phyloP scores from a whole-genome alignment of 2,329 filamentous ascomycete genomes.

The Aspergillus quadricinctus region DNA sequence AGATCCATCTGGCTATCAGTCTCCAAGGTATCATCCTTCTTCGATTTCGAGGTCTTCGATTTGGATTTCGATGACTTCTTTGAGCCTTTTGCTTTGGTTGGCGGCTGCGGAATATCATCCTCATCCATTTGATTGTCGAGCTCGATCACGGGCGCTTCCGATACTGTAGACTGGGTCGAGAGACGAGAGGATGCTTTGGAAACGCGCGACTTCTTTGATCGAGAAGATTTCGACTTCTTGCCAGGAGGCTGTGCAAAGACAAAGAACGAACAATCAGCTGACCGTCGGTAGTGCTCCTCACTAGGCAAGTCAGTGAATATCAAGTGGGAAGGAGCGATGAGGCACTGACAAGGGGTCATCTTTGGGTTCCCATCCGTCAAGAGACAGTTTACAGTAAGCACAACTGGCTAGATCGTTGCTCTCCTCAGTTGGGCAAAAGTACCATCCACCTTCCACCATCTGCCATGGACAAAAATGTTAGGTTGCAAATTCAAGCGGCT shows the following conservation, averaged over 20 bases:
- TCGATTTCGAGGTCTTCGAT: conserved; percentile 33
- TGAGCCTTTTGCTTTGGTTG: conserved; percentile 51
- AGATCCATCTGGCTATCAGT: conserved; percentile 31
- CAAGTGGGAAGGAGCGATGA: conserved; percentile 17
- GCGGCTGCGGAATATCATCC: conserved; percentile 49
- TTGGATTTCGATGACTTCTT: conserved; percentile 38
- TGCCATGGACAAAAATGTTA: conserved; percentile 33
- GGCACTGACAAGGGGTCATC: conserved; percentile 77
- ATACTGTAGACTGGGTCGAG: conserved; percentile 50
- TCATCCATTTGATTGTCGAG: conserved; percentile 53
- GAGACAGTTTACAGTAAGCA: conserved; percentile 79
- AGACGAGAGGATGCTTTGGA: conserved; percentile 69
- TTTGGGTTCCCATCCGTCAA: conserved; percentile 91
- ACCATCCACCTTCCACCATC: conserved; percentile 91
- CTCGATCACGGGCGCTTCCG: conserved; percentile 42
- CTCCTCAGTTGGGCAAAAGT: conserved; percentile 78
- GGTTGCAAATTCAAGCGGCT: background rate
- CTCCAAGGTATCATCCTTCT: conserved; percentile 43
- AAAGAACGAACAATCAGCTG: conserved; percentile 80
- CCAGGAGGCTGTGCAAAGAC: conserved; percentile 52
- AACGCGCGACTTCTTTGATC: conserved; percentile 50
- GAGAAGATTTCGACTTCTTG: conserved; percentile 55
- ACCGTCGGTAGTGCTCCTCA: conserved; percentile 79
- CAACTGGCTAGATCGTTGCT: conserved; percentile 88
- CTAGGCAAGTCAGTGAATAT: conserved; percentile 41